A percentile compares a stretch with the other conserved stretches of the same genome.
Evolutionary conservation across 2,329 filamentous ascomycete genomes (phyloP).

Genomic region (Colletotrichum musae): DNA sequence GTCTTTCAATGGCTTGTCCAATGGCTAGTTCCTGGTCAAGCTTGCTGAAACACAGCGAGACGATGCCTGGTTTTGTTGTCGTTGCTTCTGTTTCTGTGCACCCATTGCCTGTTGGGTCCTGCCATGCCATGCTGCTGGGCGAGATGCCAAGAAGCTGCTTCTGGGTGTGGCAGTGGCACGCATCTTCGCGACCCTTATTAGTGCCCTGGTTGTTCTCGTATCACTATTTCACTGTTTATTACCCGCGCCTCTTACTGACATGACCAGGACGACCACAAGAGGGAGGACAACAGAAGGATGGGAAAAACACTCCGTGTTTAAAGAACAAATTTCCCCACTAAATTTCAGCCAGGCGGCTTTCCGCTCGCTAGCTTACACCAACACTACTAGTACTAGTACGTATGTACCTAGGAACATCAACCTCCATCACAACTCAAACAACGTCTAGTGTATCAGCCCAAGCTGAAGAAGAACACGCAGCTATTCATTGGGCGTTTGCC

Average conservation of each 20-base stretch:
- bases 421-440: too few relatives aligned
- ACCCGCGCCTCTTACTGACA: constrained; percentile 21
- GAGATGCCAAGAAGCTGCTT: neutral
- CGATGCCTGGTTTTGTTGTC: neutral
- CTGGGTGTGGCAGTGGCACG: neutral
- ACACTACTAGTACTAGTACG: too few relatives aligned
- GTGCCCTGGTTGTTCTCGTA: neutral
- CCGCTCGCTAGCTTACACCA: too few relatives aligned
- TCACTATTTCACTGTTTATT: constrained; percentile 16
- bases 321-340: constrained; percentile 13
- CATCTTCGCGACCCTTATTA: too few relatives aligned
- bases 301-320: neutral
- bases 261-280: neutral
- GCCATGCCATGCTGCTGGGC: neutral
- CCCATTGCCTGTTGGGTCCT: neutral
- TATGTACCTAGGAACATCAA: too few relatives aligned
- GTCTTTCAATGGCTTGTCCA: constrained; percentile 1
- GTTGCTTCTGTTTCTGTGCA: constrained; percentile 1
- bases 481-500: too few relatives aligned
- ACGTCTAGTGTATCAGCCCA: too few relatives aligned
- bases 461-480: too few relatives aligned
- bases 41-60: constrained; percentile 18
- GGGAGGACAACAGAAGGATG: neutral
- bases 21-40: constrained; percentile 9
- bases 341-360: neutral